Evolutionary conservation across 2,329 filamentous ascomycete species (phyloP), one percentile per base, ranked within the genome.

Genomic region (Dothistroma pini): DNA sequence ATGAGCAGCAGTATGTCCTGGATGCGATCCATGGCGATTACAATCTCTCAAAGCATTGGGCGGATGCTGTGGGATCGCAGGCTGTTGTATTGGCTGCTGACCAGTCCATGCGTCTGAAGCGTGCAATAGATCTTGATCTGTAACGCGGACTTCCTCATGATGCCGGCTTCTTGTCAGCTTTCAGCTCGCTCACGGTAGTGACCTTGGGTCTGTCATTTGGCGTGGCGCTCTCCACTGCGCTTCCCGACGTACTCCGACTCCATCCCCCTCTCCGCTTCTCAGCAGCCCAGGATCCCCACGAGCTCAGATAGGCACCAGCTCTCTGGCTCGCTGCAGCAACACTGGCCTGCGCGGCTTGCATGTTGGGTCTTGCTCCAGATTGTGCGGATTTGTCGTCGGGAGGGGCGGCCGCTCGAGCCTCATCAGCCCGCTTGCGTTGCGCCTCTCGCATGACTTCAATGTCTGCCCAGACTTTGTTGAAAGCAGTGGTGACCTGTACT

Each of bases 381-480:
- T 59, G 31, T 21, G 58, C 57, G 21, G 55, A 44, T 31, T 68
- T 67, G 25, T 66, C 65, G 14, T 58, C 22, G 14, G 51, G 57
- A 10, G 59, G 44, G 11, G 56, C 56, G 1, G 76, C 75, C 72
- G 72, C 76, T 65, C 79, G 78, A 53, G 78, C 75, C 70, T 89
- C 83, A 62, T 89, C 86, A 5, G 82, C 78, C 55, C 81, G 80
- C 69, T 84, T 86, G 59, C 85, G 81, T 74, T 93, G 89, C 16
- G 85, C 84, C 76, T 93, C 90, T 14, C 90, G 83, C 77, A 91
- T 84, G 2, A 85, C 79, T 75, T 97, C 93, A 77, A 97, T 90
- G 69, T 97, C 93, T 0, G 91, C 85, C 81, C 96, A 97, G 31
- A 97, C 81, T 70, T 86, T 92, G 74, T 89, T 96, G 75, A 97